Conservation (phyloP, 495 filamentous ascomycete genomes). For the Bryoglossum gracile region DNA sequence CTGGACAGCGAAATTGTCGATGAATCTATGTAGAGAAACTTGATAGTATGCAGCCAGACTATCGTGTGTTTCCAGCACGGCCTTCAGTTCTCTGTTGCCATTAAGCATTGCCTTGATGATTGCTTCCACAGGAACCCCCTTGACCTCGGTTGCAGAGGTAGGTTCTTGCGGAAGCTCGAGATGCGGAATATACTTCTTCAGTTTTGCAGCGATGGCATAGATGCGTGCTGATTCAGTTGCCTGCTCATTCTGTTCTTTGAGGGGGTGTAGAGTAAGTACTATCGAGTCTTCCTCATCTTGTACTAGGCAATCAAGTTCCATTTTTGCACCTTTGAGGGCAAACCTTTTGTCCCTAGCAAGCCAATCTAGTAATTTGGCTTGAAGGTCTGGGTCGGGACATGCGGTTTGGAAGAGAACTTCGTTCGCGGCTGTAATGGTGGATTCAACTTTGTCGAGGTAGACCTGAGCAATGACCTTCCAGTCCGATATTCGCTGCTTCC, state of each 20-base stretch:
- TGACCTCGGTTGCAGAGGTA: not conserved
- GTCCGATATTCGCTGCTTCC: not conserved
- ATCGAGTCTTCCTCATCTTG: not conserved
- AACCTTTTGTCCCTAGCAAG: not conserved
- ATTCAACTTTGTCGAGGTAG: not conserved
- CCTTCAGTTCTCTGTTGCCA: not conserved
- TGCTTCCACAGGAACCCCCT: not conserved
- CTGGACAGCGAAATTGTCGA: conserved; percentile 32
- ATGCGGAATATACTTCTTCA: not conserved
- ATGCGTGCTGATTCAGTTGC: not conserved
- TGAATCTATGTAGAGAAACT: conserved; percentile 36
- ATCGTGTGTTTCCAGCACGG: conserved; percentile 25
- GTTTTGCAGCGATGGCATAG: not conserved
- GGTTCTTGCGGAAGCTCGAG: not conserved
- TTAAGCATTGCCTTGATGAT: conserved; percentile 4
- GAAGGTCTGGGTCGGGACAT: conserved; percentile 2
- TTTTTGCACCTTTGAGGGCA: not conserved
- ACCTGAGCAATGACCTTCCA: conserved; percentile 1
- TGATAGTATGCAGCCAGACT: conserved; percentile 35
- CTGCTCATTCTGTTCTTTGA: not conserved
- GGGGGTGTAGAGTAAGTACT: conserved; percentile 2
- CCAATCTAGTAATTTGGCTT: conserved; percentile 1
- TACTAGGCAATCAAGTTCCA: conserved; percentile 1
- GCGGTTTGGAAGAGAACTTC: not conserved
- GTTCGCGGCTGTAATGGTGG: not conserved